Evolutionary conservation across 176 grass and related monocot genomes (phyloP), one percentile per base, ranked within the genome.

Genomic region (Calamus simplicifolius): DNA sequence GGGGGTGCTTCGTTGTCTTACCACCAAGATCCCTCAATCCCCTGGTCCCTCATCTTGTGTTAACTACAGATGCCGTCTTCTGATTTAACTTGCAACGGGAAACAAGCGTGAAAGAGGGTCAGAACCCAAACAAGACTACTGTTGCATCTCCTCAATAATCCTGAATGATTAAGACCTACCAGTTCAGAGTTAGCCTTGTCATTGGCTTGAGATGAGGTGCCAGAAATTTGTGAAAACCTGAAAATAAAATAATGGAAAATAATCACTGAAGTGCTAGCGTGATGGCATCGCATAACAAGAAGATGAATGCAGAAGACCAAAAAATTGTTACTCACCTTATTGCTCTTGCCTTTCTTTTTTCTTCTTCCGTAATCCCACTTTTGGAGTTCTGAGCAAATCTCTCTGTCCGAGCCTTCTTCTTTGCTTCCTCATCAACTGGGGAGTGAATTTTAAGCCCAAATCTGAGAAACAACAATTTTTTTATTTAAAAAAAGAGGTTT

Each of bases 381-480:
- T 81, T 85, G 16, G 79, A 23, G 23, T 56, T 53, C 56, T 85
- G 76, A 55, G 79, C 85, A 78, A 99, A 99, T 81, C 81, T 83
- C 72, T 92, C 88, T 26, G 83, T 38, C 26, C 88, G 84, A 54
- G 85, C 85, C 55, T 93, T 99, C 73, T 93, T 99, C 82, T 93
- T 99, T 57, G 73, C 70, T 49, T 85, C 88, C 15, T 71, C 80
- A 71, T 86, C 73, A 66, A 53, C 66, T 63, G 68, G 55, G 31
- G 69, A 50, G 31, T 64, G 30, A 18, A 60, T 8, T 25, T 79
- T 67, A 66, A 86, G 55, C 8, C 85, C 85, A 89, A 99, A 99
- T 79, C 94, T 99, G 50, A 73, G 2, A 73, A 17, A 27, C 19
- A 43, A 43, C 35, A 43, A n/a, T n/a, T n/a, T n/a, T 23, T 23